Conservation (phyloP, 75 land plant genomes). For the Pinus taeda region DNA sequence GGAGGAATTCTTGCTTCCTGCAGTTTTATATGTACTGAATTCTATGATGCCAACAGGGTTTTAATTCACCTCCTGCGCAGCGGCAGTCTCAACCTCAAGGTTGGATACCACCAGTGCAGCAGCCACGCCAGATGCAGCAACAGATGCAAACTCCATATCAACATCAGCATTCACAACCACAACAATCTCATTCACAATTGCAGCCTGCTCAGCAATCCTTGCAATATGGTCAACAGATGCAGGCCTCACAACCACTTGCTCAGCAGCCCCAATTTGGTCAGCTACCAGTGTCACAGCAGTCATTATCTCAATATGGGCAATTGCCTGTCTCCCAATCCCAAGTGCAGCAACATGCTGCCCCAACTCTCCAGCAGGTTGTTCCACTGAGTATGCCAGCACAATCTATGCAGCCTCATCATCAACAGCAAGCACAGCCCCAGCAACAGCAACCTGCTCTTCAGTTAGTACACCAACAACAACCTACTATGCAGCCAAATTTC, state of each 20-base stretch:
- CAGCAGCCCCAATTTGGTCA: conserved; percentile 24
- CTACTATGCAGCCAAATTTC: no score
- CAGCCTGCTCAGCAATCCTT: conserved; percentile 22
- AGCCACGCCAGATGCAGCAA: conserved; percentile 41
- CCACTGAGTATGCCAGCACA: conserved; percentile 19
- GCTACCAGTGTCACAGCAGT: conserved; percentile 25
- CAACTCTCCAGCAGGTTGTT: conserved; percentile 16
- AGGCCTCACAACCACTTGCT: conserved; percentile 14
- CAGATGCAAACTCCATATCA: conserved; percentile 35
- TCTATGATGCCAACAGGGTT: conserved; percentile 16
- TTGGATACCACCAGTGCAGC: conserved; percentile 41
- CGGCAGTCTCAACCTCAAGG: conserved; percentile 25
- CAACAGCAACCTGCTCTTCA: conserved; percentile 15
- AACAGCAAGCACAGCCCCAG: conserved; percentile 17
- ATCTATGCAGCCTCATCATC: conserved; percentile 8
- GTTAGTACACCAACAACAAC: no score
- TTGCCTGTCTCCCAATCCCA: conserved; percentile 27
- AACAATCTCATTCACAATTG: conserved; percentile 24
- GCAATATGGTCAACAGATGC: conserved; percentile 37
- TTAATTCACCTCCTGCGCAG: conserved; percentile 21
- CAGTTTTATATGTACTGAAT: not conserved
- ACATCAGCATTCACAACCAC: conserved; percentile 21
- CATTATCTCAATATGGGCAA: conserved; percentile 23
- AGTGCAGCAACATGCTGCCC: conserved; percentile 25
- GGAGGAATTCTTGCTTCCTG: not conserved